Conservation (phyloP, 164 flowering plant species). For the Umbellularia californica region DNA sequence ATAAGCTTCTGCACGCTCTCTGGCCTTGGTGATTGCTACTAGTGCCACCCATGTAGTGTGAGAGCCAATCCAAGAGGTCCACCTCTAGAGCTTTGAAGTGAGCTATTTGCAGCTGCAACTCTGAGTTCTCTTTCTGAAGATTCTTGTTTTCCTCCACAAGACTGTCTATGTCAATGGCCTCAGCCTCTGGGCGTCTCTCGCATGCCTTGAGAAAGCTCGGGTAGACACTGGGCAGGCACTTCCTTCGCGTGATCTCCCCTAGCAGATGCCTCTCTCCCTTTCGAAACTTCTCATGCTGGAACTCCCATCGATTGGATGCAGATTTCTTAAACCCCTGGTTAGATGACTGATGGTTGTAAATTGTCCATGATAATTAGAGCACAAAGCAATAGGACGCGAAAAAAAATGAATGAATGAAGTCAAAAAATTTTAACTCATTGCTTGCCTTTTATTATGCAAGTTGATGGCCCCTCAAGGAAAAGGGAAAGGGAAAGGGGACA, state of each 20-base stretch:
- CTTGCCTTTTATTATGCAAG: no score
- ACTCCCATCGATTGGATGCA: conserved; percentile 51
- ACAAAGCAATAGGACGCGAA: no score
- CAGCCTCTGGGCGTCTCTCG: background rate
- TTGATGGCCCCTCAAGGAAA: no score
- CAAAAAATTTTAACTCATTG: no score
- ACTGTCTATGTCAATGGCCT: background rate
- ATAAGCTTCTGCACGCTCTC: no score
- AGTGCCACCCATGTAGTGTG: conserved; percentile 20
- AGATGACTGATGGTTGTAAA: background rate
- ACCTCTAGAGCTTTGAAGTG: conserved; percentile 41
- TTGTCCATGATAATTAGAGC: no score
- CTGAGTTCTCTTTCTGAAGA: conserved; percentile 35
- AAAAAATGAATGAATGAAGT: no score
- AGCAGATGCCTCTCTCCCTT: conserved; percentile 41
- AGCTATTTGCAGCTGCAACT: conserved; percentile 38
- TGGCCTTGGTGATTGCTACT: conserved; percentile 1
- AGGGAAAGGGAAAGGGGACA: no score
- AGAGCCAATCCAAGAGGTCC: conserved; percentile 36
- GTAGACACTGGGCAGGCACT: conserved; percentile 43
- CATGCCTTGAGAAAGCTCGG: conserved; percentile 42
- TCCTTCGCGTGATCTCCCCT: conserved; percentile 43
- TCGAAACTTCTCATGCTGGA: conserved; percentile 52
- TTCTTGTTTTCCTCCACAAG: conserved; percentile 43
- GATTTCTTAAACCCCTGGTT: conserved; percentile 61